Evolutionary conservation across 768 basidiomycete genomes (phyloP).

Genomic region (Pleurotus giganteus): DNA sequence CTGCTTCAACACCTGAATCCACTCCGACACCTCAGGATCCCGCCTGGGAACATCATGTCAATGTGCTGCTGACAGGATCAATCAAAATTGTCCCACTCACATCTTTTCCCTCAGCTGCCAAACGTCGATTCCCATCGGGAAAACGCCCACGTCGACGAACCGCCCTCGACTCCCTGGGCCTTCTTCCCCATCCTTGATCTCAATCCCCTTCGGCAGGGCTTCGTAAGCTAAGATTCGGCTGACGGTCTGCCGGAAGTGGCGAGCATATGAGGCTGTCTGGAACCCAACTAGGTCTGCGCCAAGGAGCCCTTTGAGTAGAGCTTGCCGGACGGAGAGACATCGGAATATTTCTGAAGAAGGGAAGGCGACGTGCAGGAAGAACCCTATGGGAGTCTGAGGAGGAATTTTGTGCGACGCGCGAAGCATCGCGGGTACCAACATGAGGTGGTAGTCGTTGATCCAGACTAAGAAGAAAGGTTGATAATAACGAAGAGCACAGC

Average conservation of each 20-base stretch:
- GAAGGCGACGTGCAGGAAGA: conserved; percentile 98
- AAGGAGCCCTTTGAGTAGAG: conserved; percentile 85
- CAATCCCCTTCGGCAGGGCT: conserved; percentile 81
- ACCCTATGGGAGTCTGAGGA: conserved; percentile 68
- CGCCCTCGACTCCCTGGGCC: conserved; percentile 35
- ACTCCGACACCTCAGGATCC: conserved; percentile 77
- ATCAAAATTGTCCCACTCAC: conserved; percentile 32
- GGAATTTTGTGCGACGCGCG: conserved; percentile 60
- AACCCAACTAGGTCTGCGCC: conserved; percentile 92
- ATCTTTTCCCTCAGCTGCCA: conserved; percentile 61
- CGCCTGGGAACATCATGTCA: conserved; percentile 34
- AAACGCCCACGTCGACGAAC: conserved; percentile 85
- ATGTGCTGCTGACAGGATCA: neutral
- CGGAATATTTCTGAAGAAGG: conserved; percentile 95
- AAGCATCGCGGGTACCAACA: conserved; percentile 87
- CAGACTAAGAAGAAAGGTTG: conserved; percentile 41
- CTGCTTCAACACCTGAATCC: conserved; percentile 77
- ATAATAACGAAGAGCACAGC: neutral
- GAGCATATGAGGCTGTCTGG: conserved; percentile 81
- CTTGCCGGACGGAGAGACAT: conserved; percentile 76
- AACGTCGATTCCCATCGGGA: conserved; percentile 90
- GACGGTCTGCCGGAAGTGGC: conserved; percentile 86
- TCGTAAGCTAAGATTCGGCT: conserved; percentile 77
- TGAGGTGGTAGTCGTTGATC: conserved; percentile 96
- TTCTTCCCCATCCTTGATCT: conserved; percentile 42